phyloP scores from a whole-genome alignment of 2,329 filamentous ascomycete species.

The Fusarium albosuccineum region DNA sequence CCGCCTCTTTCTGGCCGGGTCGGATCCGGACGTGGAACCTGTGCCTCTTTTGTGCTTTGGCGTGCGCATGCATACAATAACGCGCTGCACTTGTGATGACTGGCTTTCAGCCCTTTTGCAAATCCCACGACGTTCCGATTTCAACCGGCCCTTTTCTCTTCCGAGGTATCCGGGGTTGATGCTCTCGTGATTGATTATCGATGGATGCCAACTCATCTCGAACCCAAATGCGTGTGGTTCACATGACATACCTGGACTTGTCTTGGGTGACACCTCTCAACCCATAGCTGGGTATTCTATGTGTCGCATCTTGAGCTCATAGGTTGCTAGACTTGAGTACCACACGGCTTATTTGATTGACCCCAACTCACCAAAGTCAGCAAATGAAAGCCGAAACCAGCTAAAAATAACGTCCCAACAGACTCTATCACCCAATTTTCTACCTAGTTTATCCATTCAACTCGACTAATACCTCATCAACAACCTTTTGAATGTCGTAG shows the following conservation, averaged over 20 bases:
- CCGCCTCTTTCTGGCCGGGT: slow-evolving; percentile 9
- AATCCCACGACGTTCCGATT: slow-evolving; percentile 4
- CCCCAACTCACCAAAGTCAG: too few relatives aligned
- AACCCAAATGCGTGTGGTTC: too few relatives aligned
- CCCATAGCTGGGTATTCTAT: background rate
- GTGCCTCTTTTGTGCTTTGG: slow-evolving; percentile 12
- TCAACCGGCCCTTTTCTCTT: background rate
- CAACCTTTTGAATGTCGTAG: slow-evolving; percentile 42
- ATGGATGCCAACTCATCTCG: background rate
- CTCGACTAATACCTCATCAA: slow-evolving; percentile 17
- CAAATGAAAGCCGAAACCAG: too few relatives aligned
- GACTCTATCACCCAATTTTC: too few relatives aligned
- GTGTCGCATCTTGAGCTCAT: background rate
- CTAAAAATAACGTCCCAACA: too few relatives aligned
- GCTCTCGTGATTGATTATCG: background rate
- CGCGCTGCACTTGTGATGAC: slow-evolving; percentile 4
- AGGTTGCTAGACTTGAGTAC: background rate
- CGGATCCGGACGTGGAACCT: background rate
- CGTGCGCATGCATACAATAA: background rate
- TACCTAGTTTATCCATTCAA: slow-evolving; percentile 7
- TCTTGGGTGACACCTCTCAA: too few relatives aligned
- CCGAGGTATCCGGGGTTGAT: slow-evolving; percentile 1
- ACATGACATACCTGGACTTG: too few relatives aligned
- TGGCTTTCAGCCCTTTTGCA: background rate
- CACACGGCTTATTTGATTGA: too few relatives aligned